Base-by-base conservation (phyloP, 768 basidiomycete genomes). In the Suillus variegatus region DNA sequence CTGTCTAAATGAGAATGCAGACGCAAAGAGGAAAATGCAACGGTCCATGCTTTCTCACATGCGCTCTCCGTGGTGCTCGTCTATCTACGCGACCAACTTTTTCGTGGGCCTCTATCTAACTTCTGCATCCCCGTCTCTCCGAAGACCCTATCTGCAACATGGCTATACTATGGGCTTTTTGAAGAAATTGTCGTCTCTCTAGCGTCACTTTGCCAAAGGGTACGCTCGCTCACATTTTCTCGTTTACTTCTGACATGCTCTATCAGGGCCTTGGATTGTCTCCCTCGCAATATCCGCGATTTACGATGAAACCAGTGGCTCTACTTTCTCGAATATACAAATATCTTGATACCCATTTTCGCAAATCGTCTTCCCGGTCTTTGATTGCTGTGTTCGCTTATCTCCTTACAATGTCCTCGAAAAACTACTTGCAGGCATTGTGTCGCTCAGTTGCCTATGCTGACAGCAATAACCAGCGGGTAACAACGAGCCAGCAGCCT, bases 11-110 rank as follows among this genome's bases (percentile, higher is more conserved):
- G 61, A 52, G 64, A 62, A 14, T 62, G 9, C 61, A 88, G 85
- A 68, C 81, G 78, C 65, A 75, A 79, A 10, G 78, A 75, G 54
- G 81, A 82, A 64, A 84, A 82, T 9, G 81, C 88, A 7, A 86
- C 86, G 10, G 78, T 87, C 18, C 86, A 91, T 71, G 87, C 91
- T 4, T 88, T 92, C 67, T 82, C 85, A 0, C 89, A 93, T 72
- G 81, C 86, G 0, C 77, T 92, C 5, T 86, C 88, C 2, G 84
- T 84, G 0, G 79, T 85, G 3, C 76, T 90, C 1, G 74, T 77
- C 4, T 84, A 80, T 68, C 72, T 91, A 41, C 84, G 87, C n/a
- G 77, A 82, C 22, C 72, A 70, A 3, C 73, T 90, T 14, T 75
- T 81, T 32, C 65, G 69, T 43, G 78, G 79, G 60, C 80, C 83